Evolutionary conservation across 2,329 filamentous ascomycete genomes (phyloP).

Genomic region (Beauveria caledonica): DNA sequence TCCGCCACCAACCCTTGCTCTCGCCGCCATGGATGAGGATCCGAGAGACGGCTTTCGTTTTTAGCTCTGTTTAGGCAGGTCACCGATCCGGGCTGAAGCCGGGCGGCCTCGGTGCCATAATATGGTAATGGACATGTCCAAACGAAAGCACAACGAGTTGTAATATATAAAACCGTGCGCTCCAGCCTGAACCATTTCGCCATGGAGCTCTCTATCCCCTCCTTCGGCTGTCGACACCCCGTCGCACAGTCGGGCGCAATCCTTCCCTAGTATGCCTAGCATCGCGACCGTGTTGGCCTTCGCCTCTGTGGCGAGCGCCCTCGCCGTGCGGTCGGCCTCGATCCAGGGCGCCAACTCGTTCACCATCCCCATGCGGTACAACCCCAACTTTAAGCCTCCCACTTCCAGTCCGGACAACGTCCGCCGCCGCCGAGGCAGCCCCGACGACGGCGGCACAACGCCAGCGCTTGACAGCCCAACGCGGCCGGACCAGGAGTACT

Average conservation of each 20-base stretch:
- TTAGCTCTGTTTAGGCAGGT: neutral
- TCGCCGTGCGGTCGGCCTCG: neutral
- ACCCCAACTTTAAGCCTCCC: neutral
- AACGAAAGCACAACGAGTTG: neutral
- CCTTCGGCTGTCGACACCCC: neutral
- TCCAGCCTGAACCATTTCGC: neutral
- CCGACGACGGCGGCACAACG: neutral
- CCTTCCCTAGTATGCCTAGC: neutral
- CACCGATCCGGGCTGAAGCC: neutral
- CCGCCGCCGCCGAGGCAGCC: neutral
- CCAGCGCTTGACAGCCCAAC: neutral
- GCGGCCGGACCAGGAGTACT: slow-evolving; percentile 4
- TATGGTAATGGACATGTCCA: neutral
- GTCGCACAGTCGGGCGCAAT: neutral
- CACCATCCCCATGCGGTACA: neutral
- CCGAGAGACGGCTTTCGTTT: neutral
- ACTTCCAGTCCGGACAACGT: neutral
- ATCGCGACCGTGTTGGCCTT: neutral
- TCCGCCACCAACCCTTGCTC: neutral
- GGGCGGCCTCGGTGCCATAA: neutral
- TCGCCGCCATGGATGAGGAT: neutral
- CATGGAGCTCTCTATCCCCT: neutral
- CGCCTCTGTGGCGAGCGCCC: neutral
- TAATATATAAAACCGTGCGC: neutral
- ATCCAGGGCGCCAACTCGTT: neutral